Evolutionary conservation across 2,329 filamentous ascomycete genomes (phyloP).

Genomic region (Fusarium sp.): DNA sequence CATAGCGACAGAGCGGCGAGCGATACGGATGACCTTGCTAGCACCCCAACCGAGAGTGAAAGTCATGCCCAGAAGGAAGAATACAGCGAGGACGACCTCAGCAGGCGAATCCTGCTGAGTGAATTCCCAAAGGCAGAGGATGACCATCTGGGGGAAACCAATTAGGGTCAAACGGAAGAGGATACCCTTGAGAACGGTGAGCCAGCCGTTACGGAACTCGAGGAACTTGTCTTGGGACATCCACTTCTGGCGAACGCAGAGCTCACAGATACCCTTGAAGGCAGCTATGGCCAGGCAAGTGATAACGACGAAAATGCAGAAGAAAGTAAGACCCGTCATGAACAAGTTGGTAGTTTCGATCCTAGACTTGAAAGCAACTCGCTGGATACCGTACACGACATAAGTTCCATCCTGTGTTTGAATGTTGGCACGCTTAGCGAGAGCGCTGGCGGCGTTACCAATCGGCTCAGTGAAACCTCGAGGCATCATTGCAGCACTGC

Average conservation of each 20-base stretch:
- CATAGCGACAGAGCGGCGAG: slow-evolving; percentile 87
- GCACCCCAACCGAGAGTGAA: slow-evolving; percentile 86
- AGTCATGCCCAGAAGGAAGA: slow-evolving; percentile 86
- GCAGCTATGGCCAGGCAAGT: slow-evolving; percentile 77
- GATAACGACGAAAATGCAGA: slow-evolving; percentile 83
- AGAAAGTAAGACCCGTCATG: slow-evolving; percentile 90
- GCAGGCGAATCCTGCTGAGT: slow-evolving; percentile 87
- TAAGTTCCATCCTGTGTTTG: slow-evolving; percentile 66
- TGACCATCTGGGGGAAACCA: slow-evolving; percentile 89
- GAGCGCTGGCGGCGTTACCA: slow-evolving; percentile 51
- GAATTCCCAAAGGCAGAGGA: slow-evolving; percentile 94
- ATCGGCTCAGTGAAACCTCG: slow-evolving; percentile 55
- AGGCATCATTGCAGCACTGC: slow-evolving; percentile 65
- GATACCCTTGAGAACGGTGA: slow-evolving; percentile 91
- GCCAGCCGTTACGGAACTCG: slow-evolving; percentile 95
- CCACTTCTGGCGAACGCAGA: slow-evolving; percentile 77
- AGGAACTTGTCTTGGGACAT: slow-evolving; percentile 88
- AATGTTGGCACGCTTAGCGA: slow-evolving; percentile 67
- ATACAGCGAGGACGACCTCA: slow-evolving; percentile 85
- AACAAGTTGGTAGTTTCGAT: slow-evolving; percentile 96
- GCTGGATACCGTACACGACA: slow-evolving; percentile 83
- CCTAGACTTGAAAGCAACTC: slow-evolving; percentile 84
- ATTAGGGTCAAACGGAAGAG: slow-evolving; percentile 91
- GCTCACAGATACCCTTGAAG: slow-evolving; percentile 86
- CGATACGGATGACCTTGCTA: slow-evolving; percentile 89